Conservation (phyloP, 2,329 filamentous ascomycete genomes). For the Raffaelea ambrosiae region DNA sequence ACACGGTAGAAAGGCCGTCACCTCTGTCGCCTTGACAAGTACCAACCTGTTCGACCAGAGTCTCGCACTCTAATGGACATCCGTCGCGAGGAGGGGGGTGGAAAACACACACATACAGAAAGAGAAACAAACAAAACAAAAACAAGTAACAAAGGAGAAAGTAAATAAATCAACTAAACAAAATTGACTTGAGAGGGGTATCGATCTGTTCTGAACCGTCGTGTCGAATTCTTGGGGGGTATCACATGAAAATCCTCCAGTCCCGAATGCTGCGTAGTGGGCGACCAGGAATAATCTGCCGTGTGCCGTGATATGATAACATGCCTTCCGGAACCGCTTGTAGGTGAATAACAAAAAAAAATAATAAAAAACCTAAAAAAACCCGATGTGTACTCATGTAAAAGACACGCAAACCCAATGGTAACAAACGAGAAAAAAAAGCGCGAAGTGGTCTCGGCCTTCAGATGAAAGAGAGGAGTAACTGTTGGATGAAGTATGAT, state of each 20-base stretch:
- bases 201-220: slow-evolving; percentile 11
- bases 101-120: too few relatives aligned
- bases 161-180: slow-evolving; percentile 1
- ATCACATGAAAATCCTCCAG: slow-evolving; percentile 13
- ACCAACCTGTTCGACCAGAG: too few relatives aligned
- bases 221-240: slow-evolving; percentile 8
- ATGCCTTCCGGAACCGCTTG: slow-evolving; percentile 1
- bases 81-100: too few relatives aligned
- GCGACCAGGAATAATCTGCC: background rate
- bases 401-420: background rate
- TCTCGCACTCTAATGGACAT: too few relatives aligned
- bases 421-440: background rate
- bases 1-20: too few relatives aligned
- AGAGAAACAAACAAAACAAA: background rate
- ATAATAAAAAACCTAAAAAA: background rate
- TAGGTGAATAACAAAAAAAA: background rate
- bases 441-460: background rate
- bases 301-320: slow-evolving; percentile 8
- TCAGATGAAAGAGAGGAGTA: background rate
- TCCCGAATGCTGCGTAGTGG: slow-evolving; percentile 7
- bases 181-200: slow-evolving; percentile 13
- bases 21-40: too few relatives aligned
- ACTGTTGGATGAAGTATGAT: too few relatives aligned
- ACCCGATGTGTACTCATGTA: background rate
- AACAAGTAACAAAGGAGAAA: background rate